phyloP scores from a whole-genome alignment of 768 basidiomycete genomes.

The Boletus sensibilis region DNA sequence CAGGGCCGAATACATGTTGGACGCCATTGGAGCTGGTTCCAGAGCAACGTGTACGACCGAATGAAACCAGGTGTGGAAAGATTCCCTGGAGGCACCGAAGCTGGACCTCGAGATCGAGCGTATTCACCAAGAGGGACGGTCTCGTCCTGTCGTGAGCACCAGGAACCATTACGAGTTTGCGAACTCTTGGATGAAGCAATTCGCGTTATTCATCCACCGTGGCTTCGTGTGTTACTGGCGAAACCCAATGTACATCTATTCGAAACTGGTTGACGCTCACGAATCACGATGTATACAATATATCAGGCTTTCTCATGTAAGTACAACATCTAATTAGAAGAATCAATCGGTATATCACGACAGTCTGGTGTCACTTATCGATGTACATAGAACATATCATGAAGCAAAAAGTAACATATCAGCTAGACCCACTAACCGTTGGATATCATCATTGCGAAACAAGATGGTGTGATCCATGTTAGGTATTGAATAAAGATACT shows the following conservation, averaged over 20 bases:
- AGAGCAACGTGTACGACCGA: slow-evolving; percentile 43
- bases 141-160: slow-evolving; percentile 21
- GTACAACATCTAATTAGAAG: no score
- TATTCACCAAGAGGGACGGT: slow-evolving; percentile 41
- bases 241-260: slow-evolving; percentile 38
- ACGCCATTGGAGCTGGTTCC: slow-evolving; percentile 57
- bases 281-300: no score
- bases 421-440: background rate
- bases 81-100: slow-evolving; percentile 39
- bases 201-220: slow-evolving; percentile 31
- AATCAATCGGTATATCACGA: background rate
- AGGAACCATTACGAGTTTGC: slow-evolving; percentile 33
- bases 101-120: slow-evolving; percentile 43
- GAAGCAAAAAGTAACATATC: background rate
- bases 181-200: slow-evolving; percentile 40
- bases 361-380: no score
- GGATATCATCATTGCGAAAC: background rate
- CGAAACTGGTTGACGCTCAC: slow-evolving; percentile 30
- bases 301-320: no score
- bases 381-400: no score
- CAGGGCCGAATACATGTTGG: slow-evolving; percentile 49
- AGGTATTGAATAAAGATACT: background rate
- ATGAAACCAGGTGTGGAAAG: slow-evolving; percentile 52
- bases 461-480: background rate
- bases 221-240: slow-evolving; percentile 39